Conservation (phyloP, 2,329 filamentous ascomycete genomes). For the Curvularia hawaiiensis region DNA sequence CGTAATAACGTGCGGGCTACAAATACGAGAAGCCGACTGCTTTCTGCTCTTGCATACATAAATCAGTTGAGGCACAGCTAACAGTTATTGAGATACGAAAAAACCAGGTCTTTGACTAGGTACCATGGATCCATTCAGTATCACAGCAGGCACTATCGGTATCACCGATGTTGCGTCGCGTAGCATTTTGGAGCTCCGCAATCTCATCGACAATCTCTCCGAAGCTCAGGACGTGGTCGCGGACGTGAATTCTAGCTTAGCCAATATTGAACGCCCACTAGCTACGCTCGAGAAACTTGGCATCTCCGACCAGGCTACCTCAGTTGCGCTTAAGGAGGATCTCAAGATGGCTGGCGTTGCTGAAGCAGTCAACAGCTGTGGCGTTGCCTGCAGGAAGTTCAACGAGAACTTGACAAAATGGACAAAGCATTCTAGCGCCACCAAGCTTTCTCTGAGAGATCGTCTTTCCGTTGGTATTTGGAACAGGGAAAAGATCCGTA, state of each 20-base stretch:
- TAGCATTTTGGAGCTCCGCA: conserved; percentile 16
- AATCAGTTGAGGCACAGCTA: background rate
- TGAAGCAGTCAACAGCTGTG: conserved; percentile 20
- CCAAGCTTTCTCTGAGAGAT: conserved; percentile 14
- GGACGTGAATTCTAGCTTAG: conserved; percentile 14
- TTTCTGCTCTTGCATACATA: background rate
- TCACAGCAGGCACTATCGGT: conserved; percentile 8
- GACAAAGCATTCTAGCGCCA: conserved; percentile 21
- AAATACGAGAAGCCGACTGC: background rate
- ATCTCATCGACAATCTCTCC: conserved; percentile 10
- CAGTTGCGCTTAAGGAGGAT: conserved; percentile 10
- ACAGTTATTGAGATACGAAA: background rate
- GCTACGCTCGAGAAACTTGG: conserved; percentile 14
- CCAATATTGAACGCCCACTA: conserved; percentile 16
- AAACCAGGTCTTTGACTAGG: no score
- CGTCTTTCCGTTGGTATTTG: conserved; percentile 16
- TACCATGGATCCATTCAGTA: conserved; percentile 12
- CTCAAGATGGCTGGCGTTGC: conserved; percentile 18
- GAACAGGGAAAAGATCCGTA: conserved; percentile 22
- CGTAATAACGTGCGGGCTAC: background rate
- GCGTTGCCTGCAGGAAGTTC: conserved; percentile 16
- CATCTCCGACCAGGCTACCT: conserved; percentile 10
- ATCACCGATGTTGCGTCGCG: conserved; percentile 12
- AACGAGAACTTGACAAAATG: conserved; percentile 15
- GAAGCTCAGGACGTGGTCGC: conserved; percentile 18